phyloP scores from a whole-genome alignment of 176 grass and related monocot genomes.

The Paspalum notatum region DNA sequence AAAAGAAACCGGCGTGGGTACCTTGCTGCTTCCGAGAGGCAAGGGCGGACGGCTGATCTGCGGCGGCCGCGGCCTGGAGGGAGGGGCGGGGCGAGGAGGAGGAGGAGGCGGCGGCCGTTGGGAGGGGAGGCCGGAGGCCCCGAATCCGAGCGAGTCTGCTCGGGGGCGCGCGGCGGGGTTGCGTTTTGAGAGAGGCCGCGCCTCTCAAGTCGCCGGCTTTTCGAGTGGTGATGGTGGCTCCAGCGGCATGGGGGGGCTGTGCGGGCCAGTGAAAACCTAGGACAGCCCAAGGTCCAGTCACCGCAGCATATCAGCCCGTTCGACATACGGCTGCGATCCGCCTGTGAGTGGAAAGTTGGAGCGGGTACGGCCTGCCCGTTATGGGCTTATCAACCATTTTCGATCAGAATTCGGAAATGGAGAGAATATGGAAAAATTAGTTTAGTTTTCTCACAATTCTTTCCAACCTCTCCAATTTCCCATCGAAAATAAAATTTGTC shows the following conservation, averaged over 20 bases:
- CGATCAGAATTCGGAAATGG: too few relatives aligned
- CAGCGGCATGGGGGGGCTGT: not conserved
- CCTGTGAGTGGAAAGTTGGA: too few relatives aligned
- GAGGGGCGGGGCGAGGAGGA: not conserved
- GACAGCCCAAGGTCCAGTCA: not conserved
- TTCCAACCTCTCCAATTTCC: too few relatives aligned
- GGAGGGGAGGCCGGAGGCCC: not conserved
- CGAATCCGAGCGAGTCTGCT: constrained; percentile 12
- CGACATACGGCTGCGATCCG: not conserved
- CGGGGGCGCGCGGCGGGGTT: constrained; percentile 31
- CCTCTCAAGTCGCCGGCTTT: not conserved
- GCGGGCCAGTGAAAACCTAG: not conserved
- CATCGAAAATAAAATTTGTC: too few relatives aligned
- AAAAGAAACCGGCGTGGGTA: not conserved
- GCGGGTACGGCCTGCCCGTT: too few relatives aligned
- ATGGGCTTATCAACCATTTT: too few relatives aligned
- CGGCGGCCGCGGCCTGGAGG: not conserved
- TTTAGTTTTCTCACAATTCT: too few relatives aligned
- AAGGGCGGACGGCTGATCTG: not conserved
- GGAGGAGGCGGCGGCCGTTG: not conserved
- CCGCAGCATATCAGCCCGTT: not conserved
- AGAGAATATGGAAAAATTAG: too few relatives aligned
- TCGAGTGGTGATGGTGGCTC: not conserved
- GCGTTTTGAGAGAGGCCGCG: constrained; percentile 22
- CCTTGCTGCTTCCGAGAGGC: not conserved